Percentiles rank a stretch among this genome's conserved stretches.
phyloP scores from a whole-genome alignment of 768 basidiomycete species.

The Tricholoma sp. region DNA sequence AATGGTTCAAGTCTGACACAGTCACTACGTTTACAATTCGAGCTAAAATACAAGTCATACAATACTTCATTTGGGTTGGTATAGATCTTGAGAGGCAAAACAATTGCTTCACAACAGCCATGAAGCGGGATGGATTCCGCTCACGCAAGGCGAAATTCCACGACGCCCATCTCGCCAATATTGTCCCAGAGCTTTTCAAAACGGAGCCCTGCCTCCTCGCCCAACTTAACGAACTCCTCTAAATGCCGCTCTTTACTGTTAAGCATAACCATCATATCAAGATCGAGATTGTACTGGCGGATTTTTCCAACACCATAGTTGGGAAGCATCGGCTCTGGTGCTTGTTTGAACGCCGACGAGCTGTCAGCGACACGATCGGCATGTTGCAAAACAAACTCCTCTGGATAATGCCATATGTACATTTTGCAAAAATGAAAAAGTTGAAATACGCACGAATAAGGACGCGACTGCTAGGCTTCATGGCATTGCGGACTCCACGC shows the following conservation, averaged over 20 bases:
- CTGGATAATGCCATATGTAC: conserved; percentile 13
- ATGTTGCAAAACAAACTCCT: conserved; percentile 31
- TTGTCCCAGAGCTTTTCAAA: conserved; percentile 31
- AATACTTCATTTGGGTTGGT: too few relatives aligned
- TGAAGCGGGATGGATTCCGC: background rate
- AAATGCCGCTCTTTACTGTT: conserved; percentile 41
- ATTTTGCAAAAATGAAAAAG: background rate
- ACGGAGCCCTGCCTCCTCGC: conserved; percentile 27
- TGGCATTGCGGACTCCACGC: conserved; percentile 27
- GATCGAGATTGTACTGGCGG: conserved; percentile 37
- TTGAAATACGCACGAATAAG: conserved; percentile 29
- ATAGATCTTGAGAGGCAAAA: too few relatives aligned
- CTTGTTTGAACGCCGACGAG: conserved; percentile 17
- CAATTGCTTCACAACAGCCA: background rate
- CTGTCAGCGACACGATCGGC: conserved; percentile 13
- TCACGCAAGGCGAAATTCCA: conserved; percentile 3
- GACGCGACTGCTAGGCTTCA: conserved; percentile 28
- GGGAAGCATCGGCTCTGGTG: conserved; percentile 42
- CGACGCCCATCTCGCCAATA: conserved; percentile 9
- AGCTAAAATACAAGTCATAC: too few relatives aligned
- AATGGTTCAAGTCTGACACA: too few relatives aligned
- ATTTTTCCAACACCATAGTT: conserved; percentile 41
- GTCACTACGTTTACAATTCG: too few relatives aligned
- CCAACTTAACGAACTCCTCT: conserved; percentile 33
- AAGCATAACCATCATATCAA: conserved; percentile 38